phyloP scores from a whole-genome alignment of 805 yeast genomes.

The Yarrowia sp. region DNA sequence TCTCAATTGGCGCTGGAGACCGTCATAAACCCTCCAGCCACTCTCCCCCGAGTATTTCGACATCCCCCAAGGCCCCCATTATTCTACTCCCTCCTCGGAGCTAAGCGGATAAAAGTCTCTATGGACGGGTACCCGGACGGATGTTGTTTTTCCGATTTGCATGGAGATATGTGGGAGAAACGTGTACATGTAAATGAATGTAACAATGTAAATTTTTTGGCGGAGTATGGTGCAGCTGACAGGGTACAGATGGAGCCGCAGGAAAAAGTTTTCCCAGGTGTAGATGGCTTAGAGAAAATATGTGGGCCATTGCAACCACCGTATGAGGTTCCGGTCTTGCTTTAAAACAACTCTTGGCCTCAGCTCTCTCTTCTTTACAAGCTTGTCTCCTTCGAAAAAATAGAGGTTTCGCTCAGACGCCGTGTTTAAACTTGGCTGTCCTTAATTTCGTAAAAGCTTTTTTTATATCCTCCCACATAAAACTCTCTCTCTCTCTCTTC shows the following conservation, averaged over 20 bases:
- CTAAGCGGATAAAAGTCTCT: constrained; percentile 18
- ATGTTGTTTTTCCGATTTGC: constrained; percentile 25
- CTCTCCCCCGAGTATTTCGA: neutral
- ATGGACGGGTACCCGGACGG: constrained; percentile 22
- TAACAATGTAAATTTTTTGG: constrained; percentile 23
- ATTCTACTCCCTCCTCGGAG: neutral
- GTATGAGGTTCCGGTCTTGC: neutral
- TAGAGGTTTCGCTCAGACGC: constrained; percentile 11
- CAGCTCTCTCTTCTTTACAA: neutral
- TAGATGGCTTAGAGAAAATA: neutral
- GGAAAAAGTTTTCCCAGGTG: neutral
- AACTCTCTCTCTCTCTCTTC: constrained; percentile 24
- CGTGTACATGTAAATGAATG: constrained; percentile 25
- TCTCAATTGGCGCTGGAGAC: neutral
- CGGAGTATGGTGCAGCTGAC: constrained; percentile 18
- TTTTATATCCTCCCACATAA: constrained; percentile 18
- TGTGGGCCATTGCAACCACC: neutral
- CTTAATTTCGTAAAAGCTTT: constrained; percentile 10
- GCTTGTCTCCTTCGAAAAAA: constrained; percentile 15
- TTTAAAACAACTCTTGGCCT: neutral
- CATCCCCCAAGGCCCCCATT: neutral
- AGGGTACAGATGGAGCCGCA: constrained; percentile 5
- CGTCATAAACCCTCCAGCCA: neutral
- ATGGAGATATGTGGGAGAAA: constrained; percentile 24
- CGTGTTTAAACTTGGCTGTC: constrained; percentile 17